Percentiles rank a stretch among this genome's conserved stretches.
These are phyloP conservation scores for Lyophyllum atratum DNA, from an alignment of 768 basidiomycete genomes.

Conservation along the genomic window DNA sequence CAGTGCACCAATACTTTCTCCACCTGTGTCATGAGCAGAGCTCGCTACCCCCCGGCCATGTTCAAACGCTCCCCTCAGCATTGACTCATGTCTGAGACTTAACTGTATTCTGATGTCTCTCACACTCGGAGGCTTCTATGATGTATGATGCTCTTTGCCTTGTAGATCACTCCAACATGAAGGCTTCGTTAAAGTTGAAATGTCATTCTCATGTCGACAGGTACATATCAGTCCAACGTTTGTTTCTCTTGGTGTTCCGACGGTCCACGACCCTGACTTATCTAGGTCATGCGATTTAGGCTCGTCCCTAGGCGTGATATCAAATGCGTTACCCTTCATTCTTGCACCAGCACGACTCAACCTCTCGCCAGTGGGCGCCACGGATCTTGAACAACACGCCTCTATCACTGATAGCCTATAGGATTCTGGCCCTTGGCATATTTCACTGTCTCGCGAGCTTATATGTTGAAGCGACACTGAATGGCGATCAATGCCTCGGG, in stretches of 20 bases:
- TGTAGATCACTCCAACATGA: not conserved
- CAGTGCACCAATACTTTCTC: not conserved
- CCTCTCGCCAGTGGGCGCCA: no score
- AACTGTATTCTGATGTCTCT: not conserved
- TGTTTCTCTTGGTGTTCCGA: not conserved
- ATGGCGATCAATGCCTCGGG: not conserved
- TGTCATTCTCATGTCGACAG: not conserved
- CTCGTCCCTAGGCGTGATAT: not conserved
- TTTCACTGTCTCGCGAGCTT: not conserved
- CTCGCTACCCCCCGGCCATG: not conserved
- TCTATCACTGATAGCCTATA: not conserved
- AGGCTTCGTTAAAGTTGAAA: not conserved
- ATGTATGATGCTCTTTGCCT: not conserved
- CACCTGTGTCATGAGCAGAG: not conserved
- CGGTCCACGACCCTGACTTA: no score
- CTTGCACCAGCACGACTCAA: no score
- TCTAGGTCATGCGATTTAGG: no score
- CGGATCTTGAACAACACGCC: no score
- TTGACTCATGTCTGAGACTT: not conserved
- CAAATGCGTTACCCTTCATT: not conserved
- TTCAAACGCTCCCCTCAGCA: not conserved
- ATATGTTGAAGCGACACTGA: not conserved
- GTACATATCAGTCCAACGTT: not conserved
- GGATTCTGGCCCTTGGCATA: not conserved
- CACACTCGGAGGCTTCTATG: slow-evolving; percentile 4